These are phyloP conservation scores for Aspergillus clavatus DNA, from an alignment of 2,329 filamentous ascomycete genomes.

Conservation along the genomic window DNA sequence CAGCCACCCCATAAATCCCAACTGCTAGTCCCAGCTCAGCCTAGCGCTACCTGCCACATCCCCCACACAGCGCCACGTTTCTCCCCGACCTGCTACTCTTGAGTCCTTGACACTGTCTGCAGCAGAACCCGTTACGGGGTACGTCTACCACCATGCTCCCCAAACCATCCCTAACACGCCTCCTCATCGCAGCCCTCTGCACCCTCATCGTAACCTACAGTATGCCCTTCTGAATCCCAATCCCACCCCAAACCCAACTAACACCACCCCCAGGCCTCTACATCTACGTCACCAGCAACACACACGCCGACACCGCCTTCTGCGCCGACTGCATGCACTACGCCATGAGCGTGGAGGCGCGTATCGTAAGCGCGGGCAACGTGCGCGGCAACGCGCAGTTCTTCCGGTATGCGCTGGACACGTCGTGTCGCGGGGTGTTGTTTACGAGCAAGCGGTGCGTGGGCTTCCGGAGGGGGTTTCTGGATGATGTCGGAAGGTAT, in stretches of 20 bases:
- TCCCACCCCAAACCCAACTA: background rate
- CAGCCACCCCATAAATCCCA: no score
- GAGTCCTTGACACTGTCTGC: no score
- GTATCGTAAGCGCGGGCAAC: background rate
- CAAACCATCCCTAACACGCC: background rate
- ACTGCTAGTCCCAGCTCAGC: no score
- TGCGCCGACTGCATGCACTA: background rate
- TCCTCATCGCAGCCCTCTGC: background rate
- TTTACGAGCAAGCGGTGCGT: background rate
- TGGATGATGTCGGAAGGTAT: background rate
- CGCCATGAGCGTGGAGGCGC: background rate
- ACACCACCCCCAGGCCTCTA: background rate
- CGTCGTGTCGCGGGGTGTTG: background rate
- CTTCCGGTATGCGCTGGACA: conserved; percentile 1
- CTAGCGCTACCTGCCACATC: no score
- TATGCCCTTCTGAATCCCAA: background rate
- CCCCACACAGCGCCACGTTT: no score
- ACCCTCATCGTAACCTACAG: background rate
- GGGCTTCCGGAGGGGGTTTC: background rate
- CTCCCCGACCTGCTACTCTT: no score
- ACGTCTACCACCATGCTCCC: background rate
- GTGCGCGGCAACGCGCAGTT: background rate
- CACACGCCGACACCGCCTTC: background rate
- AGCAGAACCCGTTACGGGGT: no score
- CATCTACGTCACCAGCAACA: background rate